phyloP scores from a whole-genome alignment of 441 rosid species.

The Lepidium campestre region DNA sequence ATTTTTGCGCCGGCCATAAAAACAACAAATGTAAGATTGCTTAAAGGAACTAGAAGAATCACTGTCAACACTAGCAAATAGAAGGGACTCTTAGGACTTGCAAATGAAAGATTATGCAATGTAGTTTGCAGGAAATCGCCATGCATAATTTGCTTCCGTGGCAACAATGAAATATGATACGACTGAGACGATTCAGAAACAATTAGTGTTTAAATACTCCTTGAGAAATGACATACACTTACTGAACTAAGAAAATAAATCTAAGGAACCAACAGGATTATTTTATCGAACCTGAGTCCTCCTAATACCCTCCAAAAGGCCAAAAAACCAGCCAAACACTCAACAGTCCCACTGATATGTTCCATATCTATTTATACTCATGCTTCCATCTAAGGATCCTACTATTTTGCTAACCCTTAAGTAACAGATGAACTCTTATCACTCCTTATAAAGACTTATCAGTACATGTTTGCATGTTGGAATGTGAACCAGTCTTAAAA shows the following conservation, averaged over 20 bases:
- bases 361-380: not conserved
- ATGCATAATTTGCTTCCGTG: not conserved
- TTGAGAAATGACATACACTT: not conserved
- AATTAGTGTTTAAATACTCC: not conserved
- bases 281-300: not conserved
- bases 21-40: not conserved
- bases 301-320: not conserved
- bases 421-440: not conserved
- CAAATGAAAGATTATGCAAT: not conserved
- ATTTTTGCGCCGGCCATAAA: not conserved
- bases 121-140: not conserved
- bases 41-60: not conserved
- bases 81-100: not conserved
- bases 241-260: not conserved
- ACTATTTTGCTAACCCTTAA: not conserved
- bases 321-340: not conserved
- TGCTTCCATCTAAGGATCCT: not conserved
- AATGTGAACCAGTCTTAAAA: not conserved
- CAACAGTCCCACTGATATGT: not conserved
- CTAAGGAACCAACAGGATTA: not conserved
- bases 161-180: not conserved
- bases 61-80: not conserved
- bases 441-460: not conserved
- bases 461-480: not conserved
- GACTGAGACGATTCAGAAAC: not conserved